Evolutionary conservation across 805 yeast species (phyloP).

Genomic region (Millerozyma miso): DNA sequence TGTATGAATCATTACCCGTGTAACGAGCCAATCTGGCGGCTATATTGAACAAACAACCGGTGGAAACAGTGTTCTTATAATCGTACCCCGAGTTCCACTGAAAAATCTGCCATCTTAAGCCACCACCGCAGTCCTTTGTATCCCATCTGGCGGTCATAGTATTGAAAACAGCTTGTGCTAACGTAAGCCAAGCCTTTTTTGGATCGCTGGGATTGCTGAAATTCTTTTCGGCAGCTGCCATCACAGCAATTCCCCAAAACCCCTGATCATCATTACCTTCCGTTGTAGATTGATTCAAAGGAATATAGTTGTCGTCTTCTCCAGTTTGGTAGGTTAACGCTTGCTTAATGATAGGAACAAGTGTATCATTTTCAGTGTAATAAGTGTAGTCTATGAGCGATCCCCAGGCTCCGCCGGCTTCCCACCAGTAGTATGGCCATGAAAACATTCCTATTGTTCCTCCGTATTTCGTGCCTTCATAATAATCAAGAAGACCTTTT

Average conservation of each 20-base stretch:
- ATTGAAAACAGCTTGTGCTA: slow-evolving; percentile 41
- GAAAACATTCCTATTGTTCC: slow-evolving; percentile 84
- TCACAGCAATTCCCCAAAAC: slow-evolving; percentile 92
- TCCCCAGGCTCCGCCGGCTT: slow-evolving; percentile 96
- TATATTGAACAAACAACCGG: slow-evolving; percentile 42
- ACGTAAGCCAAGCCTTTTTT: slow-evolving; percentile 34
- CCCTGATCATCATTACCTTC: slow-evolving; percentile 99
- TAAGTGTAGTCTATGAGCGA: slow-evolving; percentile 74
- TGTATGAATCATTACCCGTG: slow-evolving; percentile 36
- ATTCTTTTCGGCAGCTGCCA: slow-evolving; percentile 88
- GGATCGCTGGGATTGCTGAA: slow-evolving; percentile 52
- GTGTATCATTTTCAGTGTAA: slow-evolving; percentile 67
- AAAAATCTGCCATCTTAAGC: slow-evolving; percentile 47
- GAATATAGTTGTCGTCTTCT: slow-evolving; percentile 72
- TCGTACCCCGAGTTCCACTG: slow-evolving; percentile 45
- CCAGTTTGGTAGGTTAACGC: slow-evolving; percentile 69
- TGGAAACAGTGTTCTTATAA: slow-evolving; percentile 43
- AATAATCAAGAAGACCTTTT: slow-evolving; percentile 77
- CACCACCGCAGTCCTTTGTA: slow-evolving; percentile 32
- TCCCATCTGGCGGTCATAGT: slow-evolving; percentile 47
- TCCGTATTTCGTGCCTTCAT: slow-evolving; percentile 63
- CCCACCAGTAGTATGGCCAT: slow-evolving; percentile 97
- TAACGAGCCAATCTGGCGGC: slow-evolving; percentile 43
- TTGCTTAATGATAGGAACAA: slow-evolving; percentile 50
- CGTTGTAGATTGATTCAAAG: slow-evolving; percentile 80